phyloP scores from a whole-genome alignment of 1,284 basidiomycete species.

The Stereum hirsutum region DNA sequence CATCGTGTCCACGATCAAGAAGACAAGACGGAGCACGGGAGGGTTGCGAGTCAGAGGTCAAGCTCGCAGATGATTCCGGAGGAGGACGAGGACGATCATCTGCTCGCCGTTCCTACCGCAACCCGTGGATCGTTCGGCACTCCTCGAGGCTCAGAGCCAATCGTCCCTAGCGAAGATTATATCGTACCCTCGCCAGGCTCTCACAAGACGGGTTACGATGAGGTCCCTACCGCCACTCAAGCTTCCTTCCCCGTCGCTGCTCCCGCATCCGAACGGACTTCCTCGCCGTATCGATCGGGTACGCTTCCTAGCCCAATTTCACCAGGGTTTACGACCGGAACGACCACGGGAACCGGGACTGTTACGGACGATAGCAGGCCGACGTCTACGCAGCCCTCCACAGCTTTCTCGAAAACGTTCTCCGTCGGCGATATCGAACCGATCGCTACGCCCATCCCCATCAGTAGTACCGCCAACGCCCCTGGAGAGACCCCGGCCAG shows the following conservation, averaged over 20 bases:
- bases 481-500: background rate
- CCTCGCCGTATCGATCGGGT: slow-evolving; percentile 2
- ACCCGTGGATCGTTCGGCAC: slow-evolving; percentile 4
- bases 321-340: background rate
- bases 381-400: slow-evolving; percentile 3
- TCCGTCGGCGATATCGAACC: background rate
- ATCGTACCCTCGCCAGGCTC: slow-evolving; percentile 23
- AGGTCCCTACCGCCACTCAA: slow-evolving; percentile 33
- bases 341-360: background rate
- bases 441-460: slow-evolving; percentile 2
- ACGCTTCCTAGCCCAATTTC: slow-evolving; percentile 9
- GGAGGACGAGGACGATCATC: slow-evolving; percentile 34
- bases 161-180: slow-evolving; percentile 22
- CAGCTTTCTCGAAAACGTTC: background rate
- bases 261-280: background rate
- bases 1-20: slow-evolving; percentile 6
- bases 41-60: no score
- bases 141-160: slow-evolving; percentile 12
- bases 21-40: no score
- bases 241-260: slow-evolving; percentile 26
- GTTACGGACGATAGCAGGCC: background rate
- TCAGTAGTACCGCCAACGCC: background rate
- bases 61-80: slow-evolving; percentile 60
- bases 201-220: slow-evolving; percentile 19
- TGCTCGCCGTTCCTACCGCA: background rate